Conservation (phyloP, 2,329 filamentous ascomycete genomes). For the Thermothelomyces thermophilus region DNA sequence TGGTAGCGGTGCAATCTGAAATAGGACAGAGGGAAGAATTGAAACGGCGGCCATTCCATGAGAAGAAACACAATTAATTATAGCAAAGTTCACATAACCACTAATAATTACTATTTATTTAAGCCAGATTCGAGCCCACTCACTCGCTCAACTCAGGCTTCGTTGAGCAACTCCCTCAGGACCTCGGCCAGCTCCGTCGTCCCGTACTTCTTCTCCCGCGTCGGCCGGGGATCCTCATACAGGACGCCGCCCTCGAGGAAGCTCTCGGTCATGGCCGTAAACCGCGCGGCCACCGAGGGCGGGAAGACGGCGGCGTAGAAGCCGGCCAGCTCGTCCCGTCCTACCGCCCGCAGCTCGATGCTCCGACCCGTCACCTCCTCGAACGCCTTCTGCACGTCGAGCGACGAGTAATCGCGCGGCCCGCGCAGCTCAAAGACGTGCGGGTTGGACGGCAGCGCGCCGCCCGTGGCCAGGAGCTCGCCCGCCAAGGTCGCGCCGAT, state of each 20-base stretch:
- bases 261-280: slow-evolving; percentile 19
- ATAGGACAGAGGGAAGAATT: too few relatives aligned
- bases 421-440: slow-evolving; percentile 31
- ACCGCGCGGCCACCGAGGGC: slow-evolving; percentile 12
- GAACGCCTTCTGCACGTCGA: slow-evolving; percentile 28
- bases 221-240: slow-evolving; percentile 15
- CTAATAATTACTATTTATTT: too few relatives aligned
- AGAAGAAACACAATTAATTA: too few relatives aligned
- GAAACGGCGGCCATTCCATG: too few relatives aligned
- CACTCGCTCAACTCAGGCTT: too few relatives aligned
- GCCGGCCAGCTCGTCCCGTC: slow-evolving; percentile 13
- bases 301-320: slow-evolving; percentile 20
- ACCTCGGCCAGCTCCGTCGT: slow-evolving; percentile 18
- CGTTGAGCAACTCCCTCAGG: slow-evolving; percentile 9
- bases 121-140: too few relatives aligned
- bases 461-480: slow-evolving; percentile 13
- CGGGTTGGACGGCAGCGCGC: slow-evolving; percentile 20
- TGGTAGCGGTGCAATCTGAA: too few relatives aligned
- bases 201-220: slow-evolving; percentile 10
- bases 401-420: slow-evolving; percentile 26
- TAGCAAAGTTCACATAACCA: too few relatives aligned
- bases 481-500: slow-evolving; percentile 10
- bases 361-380: slow-evolving; percentile 24
- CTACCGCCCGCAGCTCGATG: slow-evolving; percentile 25
- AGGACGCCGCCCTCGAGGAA: slow-evolving; percentile 19